Conservation (phyloP, 1,139 yeast species). For the Zygosaccharomyces pseudobailii region DNA sequence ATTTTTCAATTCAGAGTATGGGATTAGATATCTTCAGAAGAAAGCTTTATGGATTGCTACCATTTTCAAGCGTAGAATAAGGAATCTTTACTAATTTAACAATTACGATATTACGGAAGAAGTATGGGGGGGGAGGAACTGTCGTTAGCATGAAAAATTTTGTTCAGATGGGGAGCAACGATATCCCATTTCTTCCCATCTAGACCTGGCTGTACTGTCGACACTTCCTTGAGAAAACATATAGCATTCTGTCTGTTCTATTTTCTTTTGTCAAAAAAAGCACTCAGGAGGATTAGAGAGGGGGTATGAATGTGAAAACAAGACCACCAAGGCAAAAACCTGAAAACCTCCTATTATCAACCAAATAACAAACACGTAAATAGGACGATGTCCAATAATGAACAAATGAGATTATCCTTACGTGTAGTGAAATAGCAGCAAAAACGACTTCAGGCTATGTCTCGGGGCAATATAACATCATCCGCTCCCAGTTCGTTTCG, state of each 20-base stretch:
- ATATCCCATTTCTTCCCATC: slow-evolving; percentile 6
- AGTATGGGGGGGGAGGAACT: slow-evolving; percentile 7
- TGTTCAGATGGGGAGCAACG: slow-evolving; percentile 6
- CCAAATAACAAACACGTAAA: too few relatives aligned
- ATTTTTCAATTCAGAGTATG: too few relatives aligned
- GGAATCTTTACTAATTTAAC: too few relatives aligned
- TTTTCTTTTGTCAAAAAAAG: neutral
- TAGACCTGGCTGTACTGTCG: slow-evolving; percentile 3
- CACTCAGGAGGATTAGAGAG: too few relatives aligned
- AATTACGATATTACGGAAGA: slow-evolving; percentile 3
- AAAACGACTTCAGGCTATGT: slow-evolving; percentile 4
- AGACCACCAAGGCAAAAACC: too few relatives aligned
- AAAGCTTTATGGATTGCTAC: too few relatives aligned
- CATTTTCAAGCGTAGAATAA: too few relatives aligned
- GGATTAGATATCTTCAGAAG: too few relatives aligned
- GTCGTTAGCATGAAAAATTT: slow-evolving; percentile 5
- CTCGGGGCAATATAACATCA: slow-evolving; percentile 6
- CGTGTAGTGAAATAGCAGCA: neutral
- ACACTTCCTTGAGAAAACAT: slow-evolving; percentile 4
- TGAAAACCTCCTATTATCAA: too few relatives aligned
- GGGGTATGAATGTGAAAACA: too few relatives aligned
- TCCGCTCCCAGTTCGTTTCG: neutral
- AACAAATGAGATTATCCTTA: neutral
- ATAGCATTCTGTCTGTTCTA: neutral
- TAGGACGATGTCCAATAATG: too few relatives aligned